A percentile compares a stretch with the other conserved stretches of the same genome.
Evolutionary conservation across 805 yeast genomes (phyloP).

Genomic region (Torulaspora delbrueckii): DNA sequence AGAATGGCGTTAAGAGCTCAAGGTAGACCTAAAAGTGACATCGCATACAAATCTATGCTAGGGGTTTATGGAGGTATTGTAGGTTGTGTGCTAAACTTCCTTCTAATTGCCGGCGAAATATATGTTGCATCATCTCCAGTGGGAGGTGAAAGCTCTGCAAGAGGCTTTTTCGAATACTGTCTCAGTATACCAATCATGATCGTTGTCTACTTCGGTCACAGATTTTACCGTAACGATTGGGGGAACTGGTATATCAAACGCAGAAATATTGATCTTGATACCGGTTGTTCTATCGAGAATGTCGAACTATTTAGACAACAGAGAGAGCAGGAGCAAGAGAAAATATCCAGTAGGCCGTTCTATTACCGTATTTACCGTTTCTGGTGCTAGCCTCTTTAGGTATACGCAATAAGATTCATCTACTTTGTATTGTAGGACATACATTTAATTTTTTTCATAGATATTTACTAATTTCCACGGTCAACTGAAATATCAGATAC

Average conservation of each 20-base stretch:
- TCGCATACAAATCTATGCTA: slow-evolving; percentile 51
- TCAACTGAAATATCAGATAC: no score
- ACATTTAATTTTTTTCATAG: no score
- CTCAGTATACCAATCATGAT: slow-evolving; percentile 45
- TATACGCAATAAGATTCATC: no score
- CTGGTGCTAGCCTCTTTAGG: slow-evolving; percentile 29
- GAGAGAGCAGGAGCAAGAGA: slow-evolving; percentile 28
- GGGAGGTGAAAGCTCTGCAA: slow-evolving; percentile 37
- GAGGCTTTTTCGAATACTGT: slow-evolving; percentile 48
- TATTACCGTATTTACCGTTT: slow-evolving; percentile 34
- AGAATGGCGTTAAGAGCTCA: slow-evolving; percentile 49
- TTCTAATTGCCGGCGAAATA: slow-evolving; percentile 61
- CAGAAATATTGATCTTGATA: slow-evolving; percentile 50
- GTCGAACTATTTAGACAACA: slow-evolving; percentile 43
- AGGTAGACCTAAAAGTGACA: slow-evolving; percentile 52
- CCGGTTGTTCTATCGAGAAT: slow-evolving; percentile 50
- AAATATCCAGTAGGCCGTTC: slow-evolving; percentile 31
- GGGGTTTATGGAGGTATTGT: slow-evolving; percentile 56
- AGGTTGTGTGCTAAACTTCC: slow-evolving; percentile 48
- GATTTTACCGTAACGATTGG: slow-evolving; percentile 38
- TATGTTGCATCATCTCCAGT: slow-evolving; percentile 68
- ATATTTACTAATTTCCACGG: no score
- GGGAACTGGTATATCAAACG: slow-evolving; percentile 36
- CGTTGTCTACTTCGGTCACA: slow-evolving; percentile 42
- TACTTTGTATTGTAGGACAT: no score